Evolutionary conservation across 2,329 filamentous ascomycete genomes (phyloP), one percentile per base, ranked within the genome.

Genomic region (Aspergillus spinulosporus): DNA sequence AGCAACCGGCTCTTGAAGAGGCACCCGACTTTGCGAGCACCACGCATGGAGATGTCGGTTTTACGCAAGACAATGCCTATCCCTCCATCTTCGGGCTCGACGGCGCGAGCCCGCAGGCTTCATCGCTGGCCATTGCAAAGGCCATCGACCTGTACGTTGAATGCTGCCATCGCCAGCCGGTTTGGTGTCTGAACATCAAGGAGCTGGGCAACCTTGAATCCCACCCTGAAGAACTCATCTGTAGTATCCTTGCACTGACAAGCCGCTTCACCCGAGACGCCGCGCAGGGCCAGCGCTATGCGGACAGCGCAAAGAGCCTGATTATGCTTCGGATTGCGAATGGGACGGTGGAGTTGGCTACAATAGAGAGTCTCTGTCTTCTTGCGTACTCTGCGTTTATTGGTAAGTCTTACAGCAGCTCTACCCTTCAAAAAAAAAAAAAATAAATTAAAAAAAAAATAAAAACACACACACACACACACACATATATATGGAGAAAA

Each of bases 271-370:
- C 66, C 2, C 62, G 62, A 42, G 69, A 72, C 12, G 57, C 57
- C 4, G 64, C 66, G 21, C 64, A 69, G 51, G 40, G 64, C 8
- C 59, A 66, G 58, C 63, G 67, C 69, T 66, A 79, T 74, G 40
- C 76, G 67, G 67, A 76, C 65, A 54, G 64, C 73, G 60, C 74
- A 70, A 60, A 64, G 47, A 70, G 63, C 1, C 32, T 71, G 39
- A 64, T 71, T 14, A 82, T 81, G 79, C 71, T 80, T 3, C 77
- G 79, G 21, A 76, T 82, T 36, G 79, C 80, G 0, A 80, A 80
- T 56, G 80, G 80, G 2, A 75, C 77, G 0, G 80, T 82, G 2
- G 76, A 78, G 49, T 65, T 82, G 2, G 69, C 74, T 12, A 82
- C 79, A 0, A 77, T 82, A 2, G 79, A 82, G 59, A 80, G 78